These are phyloP conservation scores for Amphibolis antarctica DNA, from an alignment of 106 monocot genomes.

Conservation along the genomic window DNA sequence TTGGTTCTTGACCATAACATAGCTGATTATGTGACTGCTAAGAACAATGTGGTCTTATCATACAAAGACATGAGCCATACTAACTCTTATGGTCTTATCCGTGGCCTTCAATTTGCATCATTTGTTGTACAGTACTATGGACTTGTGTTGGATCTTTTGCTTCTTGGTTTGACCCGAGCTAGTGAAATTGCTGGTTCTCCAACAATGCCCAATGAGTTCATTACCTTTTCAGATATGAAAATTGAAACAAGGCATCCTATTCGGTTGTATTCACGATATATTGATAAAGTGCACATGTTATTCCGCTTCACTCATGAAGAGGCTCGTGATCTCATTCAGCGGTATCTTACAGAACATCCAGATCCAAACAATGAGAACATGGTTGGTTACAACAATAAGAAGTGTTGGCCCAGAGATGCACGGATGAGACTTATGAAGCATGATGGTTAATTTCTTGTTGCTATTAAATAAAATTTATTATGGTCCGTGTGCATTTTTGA, in stretches of 20 bases:
- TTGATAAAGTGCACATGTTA: slow-evolving; percentile 90
- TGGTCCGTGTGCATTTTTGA: not conserved
- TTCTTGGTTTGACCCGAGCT: slow-evolving; percentile 95
- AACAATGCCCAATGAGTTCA: slow-evolving; percentile 97
- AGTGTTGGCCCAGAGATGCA: slow-evolving; percentile 99
- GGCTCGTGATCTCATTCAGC: slow-evolving; percentile 91
- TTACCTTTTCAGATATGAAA: slow-evolving; percentile 82
- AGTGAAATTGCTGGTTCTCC: slow-evolving; percentile 99
- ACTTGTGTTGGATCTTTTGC: slow-evolving; percentile 89
- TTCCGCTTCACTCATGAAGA: slow-evolving; percentile 99
- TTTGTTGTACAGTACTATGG: slow-evolving; percentile 99
- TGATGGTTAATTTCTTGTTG: slow-evolving; percentile 52
- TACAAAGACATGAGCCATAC: slow-evolving; percentile 99
- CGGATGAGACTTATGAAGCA: slow-evolving; percentile 99
- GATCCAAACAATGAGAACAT: slow-evolving; percentile 99
- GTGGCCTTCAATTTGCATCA: slow-evolving; percentile 97
- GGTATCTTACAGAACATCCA: slow-evolving; percentile 94
- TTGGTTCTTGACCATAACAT: slow-evolving; percentile 98
- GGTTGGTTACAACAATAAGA: slow-evolving; percentile 99
- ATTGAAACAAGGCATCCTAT: slow-evolving; percentile 95
- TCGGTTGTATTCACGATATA: slow-evolving; percentile 93
- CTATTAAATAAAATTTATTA: not conserved
- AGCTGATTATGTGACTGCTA: slow-evolving; percentile 98
- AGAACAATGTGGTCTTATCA: slow-evolving; percentile 95
- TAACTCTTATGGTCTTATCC: slow-evolving; percentile 97